Base-by-base conservation (phyloP, 805 yeast genomes). In the Ogataea degrootiae region DNA sequence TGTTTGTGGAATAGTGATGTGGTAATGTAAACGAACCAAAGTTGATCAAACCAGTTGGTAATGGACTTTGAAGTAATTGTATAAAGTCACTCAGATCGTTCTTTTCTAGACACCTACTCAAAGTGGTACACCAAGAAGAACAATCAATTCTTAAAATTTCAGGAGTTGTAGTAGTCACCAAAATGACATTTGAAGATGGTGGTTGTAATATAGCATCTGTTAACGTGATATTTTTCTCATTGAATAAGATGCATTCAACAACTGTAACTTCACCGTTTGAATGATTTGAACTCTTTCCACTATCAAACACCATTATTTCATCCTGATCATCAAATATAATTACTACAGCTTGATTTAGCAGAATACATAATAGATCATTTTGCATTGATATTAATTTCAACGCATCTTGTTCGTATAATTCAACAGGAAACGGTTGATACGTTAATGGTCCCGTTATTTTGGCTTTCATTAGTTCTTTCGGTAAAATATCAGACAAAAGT, bases 361-460 rank as follows among this genome's bases (percentile, higher is more conserved):
- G 38, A 1, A 65, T 48, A 15, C 53, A 44, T 7, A 65, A 23
- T 22, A 65, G 22, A 42, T 59, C 67, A 37, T 59, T 53, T 8
- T 56, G 51, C 45, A 65, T 34, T 5, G 65, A 38, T 3, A 65
- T 31, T 11, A 65, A 29, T 38, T 57, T 57, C 16, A 61, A 49
- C 0, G 78, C 77, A 8, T 69, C 68, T 34, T 69, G 74, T 3
- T 67, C 69, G 58, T 84, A 82, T 3, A 83, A 60, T 11, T 58
- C 62, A 3, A 71, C 74, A 0, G 87, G 85, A 52, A 71, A 83
- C 3, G 87, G 85, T 31, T 65, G 58, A 14, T 81, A 65, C 0
- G 68, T 55, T 45, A 79, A 68, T 2, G 88, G 85, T 2, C 88
- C 88, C 0, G 49, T 43, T 5, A 65, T 48, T 35, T 55, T 58